phyloP scores from a whole-genome alignment of 352 stramenopile species.

The Peronospora belbahrii region DNA sequence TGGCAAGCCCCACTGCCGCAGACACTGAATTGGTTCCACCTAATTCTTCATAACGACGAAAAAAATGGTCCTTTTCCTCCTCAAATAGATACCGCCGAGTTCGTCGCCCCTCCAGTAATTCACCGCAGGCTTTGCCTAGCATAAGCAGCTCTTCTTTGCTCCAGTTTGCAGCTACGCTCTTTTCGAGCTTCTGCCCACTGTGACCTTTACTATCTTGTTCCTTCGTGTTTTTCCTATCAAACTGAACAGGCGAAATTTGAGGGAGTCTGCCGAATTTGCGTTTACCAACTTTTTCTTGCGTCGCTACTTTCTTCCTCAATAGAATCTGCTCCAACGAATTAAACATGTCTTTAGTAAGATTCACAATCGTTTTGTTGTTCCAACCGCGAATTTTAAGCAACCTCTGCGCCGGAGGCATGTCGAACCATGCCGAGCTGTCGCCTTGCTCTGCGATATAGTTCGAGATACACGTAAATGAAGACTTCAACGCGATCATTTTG shows the following conservation, averaged over 20 bases:
- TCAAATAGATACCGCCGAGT: constrained; percentile 35
- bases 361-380: constrained; percentile 29
- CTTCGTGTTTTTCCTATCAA: constrained; percentile 6
- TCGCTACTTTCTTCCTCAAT: constrained; percentile 7
- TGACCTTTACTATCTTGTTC: constrained; percentile 13
- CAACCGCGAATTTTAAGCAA: constrained; percentile 20
- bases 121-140: constrained; percentile 27
- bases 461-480: constrained; percentile 21
- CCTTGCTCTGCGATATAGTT: constrained; percentile 19
- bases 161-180: constrained; percentile 25
- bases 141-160: constrained; percentile 28
- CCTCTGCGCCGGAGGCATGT: constrained; percentile 19
- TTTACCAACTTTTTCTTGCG: constrained; percentile 2
- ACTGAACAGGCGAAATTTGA: background rate
- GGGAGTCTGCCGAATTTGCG: constrained; percentile 4
- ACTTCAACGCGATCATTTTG: constrained; percentile 38
- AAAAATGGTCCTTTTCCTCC: constrained; percentile 35
- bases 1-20: constrained; percentile 19
- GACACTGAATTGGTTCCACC: constrained; percentile 22
- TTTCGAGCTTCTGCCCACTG: constrained; percentile 15
- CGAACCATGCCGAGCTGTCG: constrained; percentile 23
- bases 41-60: constrained; percentile 27
- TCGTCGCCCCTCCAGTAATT: constrained; percentile 27
- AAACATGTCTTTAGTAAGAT: constrained; percentile 27
- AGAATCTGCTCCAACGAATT: constrained; percentile 22